Percentiles rank a stretch among this genome's conserved stretches.
Conservation (phyloP, 2,329 filamentous ascomycete species). For the Rhytidhysteron rufulum region DNA sequence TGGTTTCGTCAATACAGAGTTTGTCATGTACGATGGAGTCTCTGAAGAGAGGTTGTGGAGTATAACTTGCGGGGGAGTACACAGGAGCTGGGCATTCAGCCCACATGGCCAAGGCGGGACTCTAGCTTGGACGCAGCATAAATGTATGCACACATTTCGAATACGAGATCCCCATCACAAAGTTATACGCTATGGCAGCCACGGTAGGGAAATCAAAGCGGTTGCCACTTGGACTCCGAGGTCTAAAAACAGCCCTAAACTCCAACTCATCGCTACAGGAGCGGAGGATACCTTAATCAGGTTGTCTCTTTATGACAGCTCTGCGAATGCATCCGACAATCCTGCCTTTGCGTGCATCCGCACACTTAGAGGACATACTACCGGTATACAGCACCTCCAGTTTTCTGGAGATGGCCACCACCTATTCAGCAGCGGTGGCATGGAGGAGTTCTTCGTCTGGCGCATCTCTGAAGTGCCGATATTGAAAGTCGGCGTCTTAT, state of each 20-base stretch:
- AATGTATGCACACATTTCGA: slow-evolving; percentile 46
- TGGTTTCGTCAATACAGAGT: slow-evolving; percentile 76
- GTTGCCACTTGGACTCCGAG: slow-evolving; percentile 44
- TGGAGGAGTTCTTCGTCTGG: slow-evolving; percentile 90
- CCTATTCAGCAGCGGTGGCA: slow-evolving; percentile 81
- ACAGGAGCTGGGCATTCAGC: slow-evolving; percentile 68
- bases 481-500: slow-evolving; percentile 50
- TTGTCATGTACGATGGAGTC: slow-evolving; percentile 78
- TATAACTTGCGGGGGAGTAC: slow-evolving; percentile 79
- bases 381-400: slow-evolving; percentile 75
- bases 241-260: slow-evolving; percentile 2
- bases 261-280: slow-evolving; percentile 59
- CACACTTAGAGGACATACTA: slow-evolving; percentile 71
- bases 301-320: slow-evolving; percentile 55
- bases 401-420: slow-evolving; percentile 67
- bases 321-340: slow-evolving; percentile 18
- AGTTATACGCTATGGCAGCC: slow-evolving; percentile 64
- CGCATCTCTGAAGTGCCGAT: slow-evolving; percentile 55
- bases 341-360: slow-evolving; percentile 48
- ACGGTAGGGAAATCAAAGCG: slow-evolving; percentile 81
- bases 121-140: slow-evolving; percentile 74
- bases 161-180: slow-evolving; percentile 40
- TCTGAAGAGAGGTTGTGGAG: slow-evolving; percentile 64
- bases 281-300: slow-evolving; percentile 72
- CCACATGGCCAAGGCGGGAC: slow-evolving; percentile 39